phyloP scores from a whole-genome alignment of 2,329 filamentous ascomycete genomes.

The Fusarium sp. region DNA sequence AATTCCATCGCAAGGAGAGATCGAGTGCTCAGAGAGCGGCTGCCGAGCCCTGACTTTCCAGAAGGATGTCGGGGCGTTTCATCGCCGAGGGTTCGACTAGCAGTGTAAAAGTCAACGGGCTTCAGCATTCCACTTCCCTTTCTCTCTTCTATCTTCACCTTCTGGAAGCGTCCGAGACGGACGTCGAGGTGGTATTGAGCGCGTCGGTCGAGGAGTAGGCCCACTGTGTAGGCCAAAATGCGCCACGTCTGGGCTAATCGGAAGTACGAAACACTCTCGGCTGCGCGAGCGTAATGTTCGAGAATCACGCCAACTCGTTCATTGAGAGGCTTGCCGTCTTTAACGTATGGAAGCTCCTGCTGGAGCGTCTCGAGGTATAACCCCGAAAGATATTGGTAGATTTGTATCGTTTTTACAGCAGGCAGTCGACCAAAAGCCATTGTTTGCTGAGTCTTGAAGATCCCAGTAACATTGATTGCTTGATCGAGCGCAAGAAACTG shows the following conservation, averaged over 20 bases:
- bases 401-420: slow-evolving; percentile 60
- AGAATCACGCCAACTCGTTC: slow-evolving; percentile 64
- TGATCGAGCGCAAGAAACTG: slow-evolving; percentile 67
- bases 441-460: slow-evolving; percentile 70
- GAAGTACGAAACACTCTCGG: slow-evolving; percentile 68
- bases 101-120: slow-evolving; percentile 43
- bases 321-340: slow-evolving; percentile 55
- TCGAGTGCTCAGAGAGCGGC: slow-evolving; percentile 52
- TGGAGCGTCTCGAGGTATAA: slow-evolving; percentile 68
- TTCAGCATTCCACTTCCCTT: slow-evolving; percentile 46
- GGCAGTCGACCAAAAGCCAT: slow-evolving; percentile 73
- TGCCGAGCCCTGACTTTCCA: slow-evolving; percentile 46
- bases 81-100: slow-evolving; percentile 50
- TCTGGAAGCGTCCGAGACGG: slow-evolving; percentile 58
- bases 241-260: slow-evolving; percentile 75
- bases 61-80: slow-evolving; percentile 54
- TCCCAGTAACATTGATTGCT: slow-evolving; percentile 67
- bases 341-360: slow-evolving; percentile 59
- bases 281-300: slow-evolving; percentile 68
- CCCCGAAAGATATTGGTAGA: slow-evolving; percentile 68
- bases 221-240: slow-evolving; percentile 68
- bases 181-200: slow-evolving; percentile 69
- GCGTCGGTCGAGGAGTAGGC: slow-evolving; percentile 65
- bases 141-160: slow-evolving; percentile 50
- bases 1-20: slow-evolving; percentile 68